Evolutionary conservation across 371 early-diverging fungal genomes (phyloP).

Genomic region (Smittium culicis): DNA sequence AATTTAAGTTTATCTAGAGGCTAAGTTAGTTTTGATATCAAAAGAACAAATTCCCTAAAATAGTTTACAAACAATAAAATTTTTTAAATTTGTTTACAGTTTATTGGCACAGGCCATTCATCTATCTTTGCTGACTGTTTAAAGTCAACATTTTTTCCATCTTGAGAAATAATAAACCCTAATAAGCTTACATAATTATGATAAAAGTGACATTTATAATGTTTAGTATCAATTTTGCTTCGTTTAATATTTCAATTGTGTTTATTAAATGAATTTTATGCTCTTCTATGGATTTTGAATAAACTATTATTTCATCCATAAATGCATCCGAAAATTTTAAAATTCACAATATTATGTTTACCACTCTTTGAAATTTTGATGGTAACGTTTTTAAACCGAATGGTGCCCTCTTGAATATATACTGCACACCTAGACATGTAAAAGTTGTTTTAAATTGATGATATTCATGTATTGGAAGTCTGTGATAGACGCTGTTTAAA

Average conservation of each 20-base stretch:
- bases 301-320: not conserved
- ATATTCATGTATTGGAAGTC: slow-evolving; percentile 4
- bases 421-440: not conserved
- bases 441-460: slow-evolving; percentile 14
- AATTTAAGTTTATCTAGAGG: no score
- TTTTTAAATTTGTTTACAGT: no score
- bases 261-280: not conserved
- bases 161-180: not conserved
- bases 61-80: no score
- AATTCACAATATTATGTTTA: not conserved
- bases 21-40: no score
- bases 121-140: no score
- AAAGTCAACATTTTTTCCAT: not conserved
- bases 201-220: not conserved
- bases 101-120: no score
- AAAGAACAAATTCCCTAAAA: no score
- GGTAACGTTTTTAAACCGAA: slow-evolving; percentile 11
- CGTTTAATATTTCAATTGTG: not conserved
- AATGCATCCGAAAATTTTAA: not conserved
- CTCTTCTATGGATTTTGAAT: not conserved
- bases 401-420: slow-evolving; percentile 10
- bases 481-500: slow-evolving; percentile 11
- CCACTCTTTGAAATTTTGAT: slow-evolving; percentile 9
- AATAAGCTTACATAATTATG: not conserved
- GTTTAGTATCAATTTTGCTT: not conserved